Evolutionary conservation across 31 red algal species (phyloP).

Genomic region (Porphyra umbilicalis): DNA sequence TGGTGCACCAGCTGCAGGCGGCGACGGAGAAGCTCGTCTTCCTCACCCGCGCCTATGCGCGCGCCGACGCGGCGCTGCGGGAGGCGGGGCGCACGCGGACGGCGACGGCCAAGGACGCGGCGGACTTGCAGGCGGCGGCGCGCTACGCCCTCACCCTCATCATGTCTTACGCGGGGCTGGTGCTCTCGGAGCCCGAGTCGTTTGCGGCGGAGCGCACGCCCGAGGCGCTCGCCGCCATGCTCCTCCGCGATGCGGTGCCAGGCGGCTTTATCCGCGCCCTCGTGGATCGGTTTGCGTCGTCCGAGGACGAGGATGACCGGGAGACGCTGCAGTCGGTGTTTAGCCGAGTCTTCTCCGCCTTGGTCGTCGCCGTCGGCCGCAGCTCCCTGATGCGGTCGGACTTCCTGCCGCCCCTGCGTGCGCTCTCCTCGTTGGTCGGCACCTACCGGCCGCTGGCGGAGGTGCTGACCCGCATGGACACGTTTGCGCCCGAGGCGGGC

Average conservation of each 20-base stretch:
- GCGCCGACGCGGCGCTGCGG: conserved; percentile 31
- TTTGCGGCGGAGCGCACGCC: conserved; percentile 13
- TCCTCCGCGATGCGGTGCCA: conserved; percentile 53
- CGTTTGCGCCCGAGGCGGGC: conserved; percentile 33
- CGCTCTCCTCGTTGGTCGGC: conserved; percentile 29
- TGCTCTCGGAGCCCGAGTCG: conserved; percentile 60
- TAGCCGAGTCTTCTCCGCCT: conserved; percentile 14
- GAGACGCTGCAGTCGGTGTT: conserved; percentile 53
- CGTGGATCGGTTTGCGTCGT: conserved; percentile 27
- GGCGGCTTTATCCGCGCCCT: conserved; percentile 53
- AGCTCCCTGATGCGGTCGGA: conserved; percentile 28
- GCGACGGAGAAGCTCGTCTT: conserved; percentile 25
- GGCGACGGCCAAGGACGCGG: conserved; percentile 24
- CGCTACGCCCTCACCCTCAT: conserved; percentile 26
- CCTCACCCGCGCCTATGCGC: conserved; percentile 25
- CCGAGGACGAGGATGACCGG: conserved; percentile 27
- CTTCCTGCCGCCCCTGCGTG: conserved; percentile 46
- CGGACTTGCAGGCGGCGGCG: conserved; percentile 22
- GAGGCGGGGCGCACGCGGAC: neutral
- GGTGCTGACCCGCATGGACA: conserved; percentile 28
- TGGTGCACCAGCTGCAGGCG: conserved; percentile 39
- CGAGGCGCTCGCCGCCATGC: conserved; percentile 13
- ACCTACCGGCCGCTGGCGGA: conserved; percentile 44
- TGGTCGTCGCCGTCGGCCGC: conserved; percentile 20
- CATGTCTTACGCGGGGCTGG: conserved; percentile 63